Evolutionary conservation across 2,329 filamentous ascomycete genomes (phyloP).

Genomic region (Phaeosphaeria sp.): DNA sequence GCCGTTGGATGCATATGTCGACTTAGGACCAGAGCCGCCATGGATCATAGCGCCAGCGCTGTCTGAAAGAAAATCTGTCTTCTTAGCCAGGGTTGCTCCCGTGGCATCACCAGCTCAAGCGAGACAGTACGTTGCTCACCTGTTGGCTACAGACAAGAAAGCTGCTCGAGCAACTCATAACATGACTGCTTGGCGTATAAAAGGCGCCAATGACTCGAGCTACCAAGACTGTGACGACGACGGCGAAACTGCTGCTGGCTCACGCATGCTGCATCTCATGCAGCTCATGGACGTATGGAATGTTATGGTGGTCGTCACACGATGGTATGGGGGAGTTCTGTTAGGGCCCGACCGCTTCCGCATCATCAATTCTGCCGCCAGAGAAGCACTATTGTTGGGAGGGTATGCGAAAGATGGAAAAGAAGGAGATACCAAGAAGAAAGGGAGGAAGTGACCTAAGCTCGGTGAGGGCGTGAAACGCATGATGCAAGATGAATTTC

Average conservation of each 20-base stretch:
- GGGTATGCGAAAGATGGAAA: constrained; percentile 67
- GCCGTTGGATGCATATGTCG: constrained; percentile 14
- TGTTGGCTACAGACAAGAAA: constrained; percentile 83
- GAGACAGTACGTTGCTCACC: constrained; percentile 71
- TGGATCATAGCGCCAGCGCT: constrained; percentile 80
- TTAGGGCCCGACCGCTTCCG: constrained; percentile 89
- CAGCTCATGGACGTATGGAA: constrained; percentile 95
- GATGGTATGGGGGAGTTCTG: constrained; percentile 94
- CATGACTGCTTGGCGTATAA: constrained; percentile 92
- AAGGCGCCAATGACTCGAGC: constrained; percentile 60
- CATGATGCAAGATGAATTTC: too few relatives aligned
- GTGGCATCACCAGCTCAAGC: constrained; percentile 77
- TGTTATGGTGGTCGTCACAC: constrained; percentile 87
- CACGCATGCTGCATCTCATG: constrained; percentile 84
- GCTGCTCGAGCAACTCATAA: constrained; percentile 91
- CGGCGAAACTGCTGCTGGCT: constrained; percentile 90
- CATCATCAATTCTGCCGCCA: constrained; percentile 84
- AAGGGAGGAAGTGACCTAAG: constrained; percentile 43
- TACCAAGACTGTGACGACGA: constrained; percentile 97
- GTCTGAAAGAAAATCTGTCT: constrained; percentile 84
- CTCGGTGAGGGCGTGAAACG: background rate
- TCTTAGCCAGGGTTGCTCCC: constrained; percentile 76
- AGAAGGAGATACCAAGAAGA: constrained; percentile 39
- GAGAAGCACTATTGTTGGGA: constrained; percentile 82
- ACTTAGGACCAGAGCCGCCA: constrained; percentile 54